Conservation (phyloP, 2,329 filamentous ascomycete genomes). For the Macroventuria anomochaeta region DNA sequence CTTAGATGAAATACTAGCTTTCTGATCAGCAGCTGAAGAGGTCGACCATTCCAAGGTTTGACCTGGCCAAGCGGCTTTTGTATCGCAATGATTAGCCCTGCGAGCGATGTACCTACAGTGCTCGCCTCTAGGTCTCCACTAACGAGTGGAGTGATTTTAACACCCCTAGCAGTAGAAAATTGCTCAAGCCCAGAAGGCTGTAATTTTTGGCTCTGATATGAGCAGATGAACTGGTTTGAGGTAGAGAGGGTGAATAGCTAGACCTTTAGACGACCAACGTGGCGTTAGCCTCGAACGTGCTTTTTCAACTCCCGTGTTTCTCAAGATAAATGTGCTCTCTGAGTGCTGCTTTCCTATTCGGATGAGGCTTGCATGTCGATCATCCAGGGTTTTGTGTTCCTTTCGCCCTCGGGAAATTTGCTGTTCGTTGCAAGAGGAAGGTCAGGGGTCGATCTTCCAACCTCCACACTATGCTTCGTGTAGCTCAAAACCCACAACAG, state of each 20-base stretch:
- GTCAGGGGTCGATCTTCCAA: constrained; percentile 5
- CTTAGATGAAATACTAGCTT: background rate
- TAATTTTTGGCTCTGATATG: no score
- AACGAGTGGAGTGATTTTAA: no score
- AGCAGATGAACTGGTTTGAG: no score
- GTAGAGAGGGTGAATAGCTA: background rate
- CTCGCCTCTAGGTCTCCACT: no score
- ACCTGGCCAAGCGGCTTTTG: no score
- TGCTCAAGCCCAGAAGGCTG: no score
- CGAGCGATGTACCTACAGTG: no score
- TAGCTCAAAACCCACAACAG: background rate
- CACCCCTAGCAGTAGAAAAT: no score
- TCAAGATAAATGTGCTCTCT: constrained; percentile 1
- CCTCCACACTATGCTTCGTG: background rate
- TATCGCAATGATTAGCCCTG: no score
- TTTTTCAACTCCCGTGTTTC: background rate
- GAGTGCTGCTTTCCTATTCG: constrained; percentile 5
- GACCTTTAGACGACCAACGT: constrained; percentile 1
- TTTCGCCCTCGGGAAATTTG: constrained; percentile 11
- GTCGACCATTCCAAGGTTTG: no score
- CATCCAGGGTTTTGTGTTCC: constrained; percentile 11
- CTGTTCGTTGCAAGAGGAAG: constrained; percentile 1
- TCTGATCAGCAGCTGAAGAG: background rate
- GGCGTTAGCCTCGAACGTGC: background rate
- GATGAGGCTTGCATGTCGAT: constrained; percentile 12